A percentile compares a stretch with the other conserved stretches of the same genome.
Evolutionary conservation across 305 asterid genomes (phyloP).

Genomic region (Solanum hybrid): DNA sequence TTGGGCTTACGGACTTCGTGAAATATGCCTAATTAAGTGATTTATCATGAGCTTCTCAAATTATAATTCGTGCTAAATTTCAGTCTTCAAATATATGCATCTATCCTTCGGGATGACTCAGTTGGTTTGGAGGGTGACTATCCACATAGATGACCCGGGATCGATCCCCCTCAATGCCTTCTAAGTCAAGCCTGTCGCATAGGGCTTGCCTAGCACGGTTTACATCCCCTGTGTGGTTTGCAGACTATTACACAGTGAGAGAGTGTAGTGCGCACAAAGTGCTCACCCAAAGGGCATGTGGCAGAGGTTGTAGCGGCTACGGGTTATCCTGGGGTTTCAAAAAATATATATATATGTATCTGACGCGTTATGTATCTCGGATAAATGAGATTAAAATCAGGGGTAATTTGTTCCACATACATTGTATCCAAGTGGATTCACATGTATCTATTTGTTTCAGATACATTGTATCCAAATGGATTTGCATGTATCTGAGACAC

Average conservation of each 20-base stretch:
- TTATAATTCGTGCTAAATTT: not conserved
- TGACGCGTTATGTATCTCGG: not conserved
- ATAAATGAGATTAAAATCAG: not conserved
- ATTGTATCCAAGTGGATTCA: not conserved
- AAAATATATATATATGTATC: too few relatives aligned
- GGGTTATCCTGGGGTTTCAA: too few relatives aligned
- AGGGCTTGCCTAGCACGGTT: not conserved
- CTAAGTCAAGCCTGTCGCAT: accelerated
- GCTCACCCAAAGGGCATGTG: too few relatives aligned
- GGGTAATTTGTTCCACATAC: too few relatives aligned
- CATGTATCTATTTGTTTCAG: not conserved
- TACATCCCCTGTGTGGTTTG: too few relatives aligned
- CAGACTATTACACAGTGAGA: too few relatives aligned
- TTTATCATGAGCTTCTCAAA: not conserved
- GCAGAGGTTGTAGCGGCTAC: too few relatives aligned
- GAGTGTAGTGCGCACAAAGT: too few relatives aligned
- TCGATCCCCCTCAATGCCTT: not conserved
- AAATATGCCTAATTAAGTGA: not conserved
- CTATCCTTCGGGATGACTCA: not conserved
- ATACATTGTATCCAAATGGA: too few relatives aligned
- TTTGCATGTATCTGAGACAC: not conserved
- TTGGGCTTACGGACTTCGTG: not conserved
- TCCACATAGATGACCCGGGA: accelerated
- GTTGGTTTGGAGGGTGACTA: not conserved
- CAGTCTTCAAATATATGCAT: not conserved